phyloP scores from a whole-genome alignment of 2,329 filamentous ascomycete genomes.

The Aspergillus intermedius region DNA sequence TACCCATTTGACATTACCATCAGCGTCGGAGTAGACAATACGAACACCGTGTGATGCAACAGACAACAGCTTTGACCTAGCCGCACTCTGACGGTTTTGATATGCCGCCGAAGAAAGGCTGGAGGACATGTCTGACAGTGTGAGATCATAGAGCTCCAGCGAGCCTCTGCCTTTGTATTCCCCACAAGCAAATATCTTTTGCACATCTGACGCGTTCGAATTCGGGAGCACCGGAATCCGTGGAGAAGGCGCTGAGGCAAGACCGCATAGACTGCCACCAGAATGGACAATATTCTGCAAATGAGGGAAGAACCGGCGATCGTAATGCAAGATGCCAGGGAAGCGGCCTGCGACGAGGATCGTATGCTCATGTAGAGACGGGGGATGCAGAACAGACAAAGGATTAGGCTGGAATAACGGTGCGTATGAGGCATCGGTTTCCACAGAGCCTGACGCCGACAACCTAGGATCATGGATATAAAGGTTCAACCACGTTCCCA shows the following conservation, averaged over 20 bases:
- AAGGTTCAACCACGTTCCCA: conserved; percentile 74
- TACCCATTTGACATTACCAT: conserved; percentile 82
- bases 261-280: conserved; percentile 68
- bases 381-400: conserved; percentile 73
- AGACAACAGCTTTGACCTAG: conserved; percentile 71
- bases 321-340: conserved; percentile 81
- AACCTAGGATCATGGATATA: conserved; percentile 72
- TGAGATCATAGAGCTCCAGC: conserved; percentile 66
- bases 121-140: conserved; percentile 21
- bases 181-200: conserved; percentile 73
- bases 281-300: conserved; percentile 75
- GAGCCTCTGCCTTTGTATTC: conserved; percentile 90
- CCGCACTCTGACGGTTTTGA: conserved; percentile 78
- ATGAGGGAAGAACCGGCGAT: conserved; percentile 74
- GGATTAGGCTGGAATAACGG: conserved; percentile 74
- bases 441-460: conserved; percentile 28
- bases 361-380: conserved; percentile 59
- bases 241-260: conserved; percentile 58
- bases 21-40: conserved; percentile 75
- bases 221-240: conserved; percentile 41
- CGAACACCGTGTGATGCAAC: conserved; percentile 75
- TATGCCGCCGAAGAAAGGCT: conserved; percentile 34
- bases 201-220: conserved; percentile 44
- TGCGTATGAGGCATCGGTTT: conserved; percentile 50
- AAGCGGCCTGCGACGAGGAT: conserved; percentile 89